Evolutionary conservation across 371 early-diverging fungal species (phyloP), one percentile per base, ranked within the genome.

Genomic region (Mortierella sp.): DNA sequence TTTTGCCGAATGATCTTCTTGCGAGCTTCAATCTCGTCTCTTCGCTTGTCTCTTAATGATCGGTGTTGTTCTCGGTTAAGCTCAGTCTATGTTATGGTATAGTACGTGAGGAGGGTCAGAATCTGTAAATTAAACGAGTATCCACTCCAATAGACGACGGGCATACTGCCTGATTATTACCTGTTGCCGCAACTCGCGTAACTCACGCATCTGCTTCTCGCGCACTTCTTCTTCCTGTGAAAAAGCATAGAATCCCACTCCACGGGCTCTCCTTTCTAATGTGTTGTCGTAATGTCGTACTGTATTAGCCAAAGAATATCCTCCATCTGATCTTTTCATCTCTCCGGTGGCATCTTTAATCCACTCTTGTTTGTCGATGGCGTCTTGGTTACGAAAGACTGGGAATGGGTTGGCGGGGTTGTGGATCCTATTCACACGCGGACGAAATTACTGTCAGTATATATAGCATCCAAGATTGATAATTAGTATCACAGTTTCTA

Each of bases 191-290:
- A 94, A 59, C 39, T 86, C 69, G 14, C 91, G 88, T 45, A 95
- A 71, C 47, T 88, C 91, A 0, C 79, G 85, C 88, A 93, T 86
- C 70, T 95, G 94, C 45, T 76, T 84, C 58, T 81, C 78, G 69
- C 95, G 90, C 39, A 90, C 90, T 11, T 90, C 89, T 32, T 93
- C 93, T 30, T 92, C 88, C 67, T 88, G 86, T 1, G 94, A 91
- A 67, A 95, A 94, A 3, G 84, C 84, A 75, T 94, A 94, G 73
- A 90, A 93, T 0, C 93, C 94, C 2, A 92, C 93, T 70, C 94
- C 95, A 54, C 88, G 87, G 32, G 91, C 92, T 68, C 95, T 84
- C 37, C 89, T 86, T 76, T 95, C 95, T 54, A 70, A 66, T 14
- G 81, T 83, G 26, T 87, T 85, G 61, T 92, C 89, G 64, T 88